Conservation (phyloP, 176 grass and related monocot species). For the Ampelocalamus luodianensis region DNA sequence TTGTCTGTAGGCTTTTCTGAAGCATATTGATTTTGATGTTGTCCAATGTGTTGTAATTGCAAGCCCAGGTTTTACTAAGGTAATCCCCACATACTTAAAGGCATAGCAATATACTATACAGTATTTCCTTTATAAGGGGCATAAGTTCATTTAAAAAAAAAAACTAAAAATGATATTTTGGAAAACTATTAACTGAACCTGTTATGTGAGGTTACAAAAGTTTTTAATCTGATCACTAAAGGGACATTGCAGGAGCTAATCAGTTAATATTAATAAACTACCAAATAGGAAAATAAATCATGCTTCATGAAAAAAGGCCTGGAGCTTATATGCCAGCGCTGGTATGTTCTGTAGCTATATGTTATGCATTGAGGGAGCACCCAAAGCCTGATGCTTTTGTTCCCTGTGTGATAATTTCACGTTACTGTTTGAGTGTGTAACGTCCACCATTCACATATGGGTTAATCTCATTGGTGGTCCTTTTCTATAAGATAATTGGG, state of each 20-base stretch:
- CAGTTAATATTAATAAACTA: no score
- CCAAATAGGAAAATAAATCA: slow-evolving; percentile 17
- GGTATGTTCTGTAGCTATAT: slow-evolving; percentile 12
- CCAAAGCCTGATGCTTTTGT: slow-evolving; percentile 26
- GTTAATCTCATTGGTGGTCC: background rate
- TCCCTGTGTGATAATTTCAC: background rate
- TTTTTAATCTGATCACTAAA: background rate
- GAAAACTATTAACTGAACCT: background rate
- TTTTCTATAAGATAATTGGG: background rate
- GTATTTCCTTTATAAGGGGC: slow-evolving; percentile 1
- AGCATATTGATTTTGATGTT: slow-evolving; percentile 87
- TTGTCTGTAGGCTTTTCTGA: slow-evolving; percentile 73
- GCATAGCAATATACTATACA: slow-evolving; percentile 14
- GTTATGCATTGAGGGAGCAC: background rate
- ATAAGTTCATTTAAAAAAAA: background rate
- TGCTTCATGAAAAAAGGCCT: background rate
- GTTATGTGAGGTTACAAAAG: background rate
- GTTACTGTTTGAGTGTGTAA: background rate
- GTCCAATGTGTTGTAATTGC: slow-evolving; percentile 90
- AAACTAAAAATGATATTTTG: background rate
- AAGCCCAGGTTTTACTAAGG: slow-evolving; percentile 98
- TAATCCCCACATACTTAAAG: slow-evolving; percentile 39
- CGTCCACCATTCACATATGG: background rate
- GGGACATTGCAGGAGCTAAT: no score
- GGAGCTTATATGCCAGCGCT: background rate